Evolutionary conservation across 2,329 filamentous ascomycete genomes (phyloP).

Genomic region (Sporothrix sp.): DNA sequence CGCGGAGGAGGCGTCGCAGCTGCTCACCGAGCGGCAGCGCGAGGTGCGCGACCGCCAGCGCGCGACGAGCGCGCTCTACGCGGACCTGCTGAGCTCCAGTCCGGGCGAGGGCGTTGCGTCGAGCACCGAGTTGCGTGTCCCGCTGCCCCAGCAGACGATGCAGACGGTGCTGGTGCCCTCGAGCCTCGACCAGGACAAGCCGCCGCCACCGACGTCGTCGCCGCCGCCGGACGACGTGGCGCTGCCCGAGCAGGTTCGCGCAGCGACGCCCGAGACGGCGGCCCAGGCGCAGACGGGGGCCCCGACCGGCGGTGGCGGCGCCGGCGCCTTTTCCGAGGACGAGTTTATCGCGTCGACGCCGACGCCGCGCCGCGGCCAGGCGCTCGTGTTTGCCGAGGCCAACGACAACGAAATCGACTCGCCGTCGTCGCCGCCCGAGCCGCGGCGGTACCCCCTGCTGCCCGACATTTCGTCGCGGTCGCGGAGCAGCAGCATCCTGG

Average conservation of each 20-base stretch:
- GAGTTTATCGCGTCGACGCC: slow-evolving; percentile 51
- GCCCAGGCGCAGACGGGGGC: no score
- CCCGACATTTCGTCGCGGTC: slow-evolving; percentile 44
- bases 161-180: not conserved
- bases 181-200: slow-evolving; percentile 9
- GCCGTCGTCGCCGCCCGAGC: slow-evolving; percentile 49
- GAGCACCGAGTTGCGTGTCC: not conserved
- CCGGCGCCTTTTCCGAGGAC: slow-evolving; percentile 35
- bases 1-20: slow-evolving; percentile 52
- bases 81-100: slow-evolving; percentile 52
- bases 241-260: slow-evolving; percentile 20
- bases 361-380: slow-evolving; percentile 47
- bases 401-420: slow-evolving; percentile 35
- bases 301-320: not conserved
- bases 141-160: slow-evolving; percentile 1
- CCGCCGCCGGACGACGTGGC: slow-evolving; percentile 3
- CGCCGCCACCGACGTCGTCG: not conserved
- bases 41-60: slow-evolving; percentile 67
- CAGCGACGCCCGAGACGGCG: slow-evolving; percentile 35
- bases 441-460: slow-evolving; percentile 41
- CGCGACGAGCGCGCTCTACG: slow-evolving; percentile 56
- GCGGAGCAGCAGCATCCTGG: slow-evolving; percentile 27
- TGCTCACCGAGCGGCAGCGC: slow-evolving; percentile 68
- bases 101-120: no score
- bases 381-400: slow-evolving; percentile 33